These are phyloP conservation scores for Xeromyces bisporus DNA, from an alignment of 495 filamentous ascomycete genomes.

Conservation along the genomic window DNA sequence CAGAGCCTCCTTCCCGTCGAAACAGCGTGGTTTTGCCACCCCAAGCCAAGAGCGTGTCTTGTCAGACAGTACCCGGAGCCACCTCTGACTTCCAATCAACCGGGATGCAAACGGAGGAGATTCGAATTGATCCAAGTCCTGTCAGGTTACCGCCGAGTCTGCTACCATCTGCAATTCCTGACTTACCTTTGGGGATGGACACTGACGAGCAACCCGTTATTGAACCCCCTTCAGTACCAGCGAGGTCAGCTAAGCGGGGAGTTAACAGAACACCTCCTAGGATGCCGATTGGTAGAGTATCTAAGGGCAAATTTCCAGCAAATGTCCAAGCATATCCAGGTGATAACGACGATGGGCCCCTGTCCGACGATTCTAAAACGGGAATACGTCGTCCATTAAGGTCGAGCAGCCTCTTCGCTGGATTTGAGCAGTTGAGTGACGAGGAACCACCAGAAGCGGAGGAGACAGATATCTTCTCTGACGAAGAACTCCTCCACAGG, in stretches of 20 bases:
- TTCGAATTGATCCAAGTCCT: conserved; percentile 57
- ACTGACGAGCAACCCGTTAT: neutral
- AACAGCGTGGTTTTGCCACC: conserved; percentile 44
- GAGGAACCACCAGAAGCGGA: conserved; percentile 22
- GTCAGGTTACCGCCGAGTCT: conserved; percentile 61
- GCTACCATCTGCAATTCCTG: conserved; percentile 46
- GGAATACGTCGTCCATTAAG: conserved; percentile 52
- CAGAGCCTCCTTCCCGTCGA: conserved; percentile 45
- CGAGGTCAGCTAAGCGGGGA: neutral
- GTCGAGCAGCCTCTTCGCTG: conserved; percentile 72
- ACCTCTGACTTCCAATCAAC: conserved; percentile 27
- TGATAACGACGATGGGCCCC: conserved; percentile 66
- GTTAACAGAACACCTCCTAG: conserved; percentile 7
- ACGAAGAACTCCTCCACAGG: conserved; percentile 28
- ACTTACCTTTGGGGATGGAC: conserved; percentile 11
- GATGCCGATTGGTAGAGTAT: conserved; percentile 6
- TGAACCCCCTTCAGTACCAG: neutral
- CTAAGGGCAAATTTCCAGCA: conserved; percentile 14
- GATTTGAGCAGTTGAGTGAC: conserved; percentile 49
- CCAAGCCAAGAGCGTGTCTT: conserved; percentile 42
- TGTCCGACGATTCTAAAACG: conserved; percentile 38
- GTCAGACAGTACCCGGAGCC: conserved; percentile 31
- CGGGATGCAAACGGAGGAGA: conserved; percentile 75
- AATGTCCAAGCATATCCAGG: conserved; percentile 56
- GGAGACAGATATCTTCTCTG: conserved; percentile 29